These are phyloP conservation scores for Leccinum colubrinum DNA, from an alignment of 1,284 basidiomycete genomes.

Conservation along the genomic window DNA sequence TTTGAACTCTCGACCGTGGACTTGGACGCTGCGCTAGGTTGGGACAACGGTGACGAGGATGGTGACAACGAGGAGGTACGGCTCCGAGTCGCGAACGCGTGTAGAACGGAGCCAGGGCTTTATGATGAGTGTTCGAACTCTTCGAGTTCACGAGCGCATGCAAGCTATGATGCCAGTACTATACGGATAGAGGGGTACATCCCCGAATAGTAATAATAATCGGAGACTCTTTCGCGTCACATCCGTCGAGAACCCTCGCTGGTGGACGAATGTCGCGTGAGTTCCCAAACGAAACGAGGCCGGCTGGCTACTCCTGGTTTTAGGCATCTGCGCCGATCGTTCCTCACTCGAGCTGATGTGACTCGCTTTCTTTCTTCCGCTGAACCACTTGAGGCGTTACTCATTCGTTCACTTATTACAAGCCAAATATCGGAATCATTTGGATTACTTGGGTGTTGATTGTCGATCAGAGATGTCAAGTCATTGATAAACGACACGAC, in stretches of 20 bases:
- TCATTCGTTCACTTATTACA: not conserved
- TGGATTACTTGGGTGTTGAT: not conserved
- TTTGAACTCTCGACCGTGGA: constrained; percentile 18
- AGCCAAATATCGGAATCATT: too few species aligned
- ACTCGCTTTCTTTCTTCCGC: too few species aligned
- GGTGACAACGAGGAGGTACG: not conserved
- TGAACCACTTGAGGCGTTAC: too few species aligned
- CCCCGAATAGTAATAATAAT: not conserved
- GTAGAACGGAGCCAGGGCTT: not conserved
- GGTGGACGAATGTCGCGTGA: too few species aligned
- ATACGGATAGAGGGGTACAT: not conserved
- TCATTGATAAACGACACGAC: not conserved
- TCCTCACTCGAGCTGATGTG: too few species aligned
- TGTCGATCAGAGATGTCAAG: not conserved
- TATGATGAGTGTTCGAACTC: not conserved
- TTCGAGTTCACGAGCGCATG: not conserved
- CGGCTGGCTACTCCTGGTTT: too few species aligned
- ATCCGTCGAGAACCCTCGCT: too few species aligned
- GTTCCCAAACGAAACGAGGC: too few species aligned
- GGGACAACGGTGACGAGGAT: not conserved
- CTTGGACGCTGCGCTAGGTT: not conserved
- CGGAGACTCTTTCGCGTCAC: too few species aligned
- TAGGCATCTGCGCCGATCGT: too few species aligned
- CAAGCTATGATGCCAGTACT: not conserved
- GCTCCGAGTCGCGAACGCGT: not conserved